Percentiles rank a stretch among this genome's conserved stretches.
Conservation (phyloP, 345 rosid species). For the Eucalyptus tenuipes region DNA sequence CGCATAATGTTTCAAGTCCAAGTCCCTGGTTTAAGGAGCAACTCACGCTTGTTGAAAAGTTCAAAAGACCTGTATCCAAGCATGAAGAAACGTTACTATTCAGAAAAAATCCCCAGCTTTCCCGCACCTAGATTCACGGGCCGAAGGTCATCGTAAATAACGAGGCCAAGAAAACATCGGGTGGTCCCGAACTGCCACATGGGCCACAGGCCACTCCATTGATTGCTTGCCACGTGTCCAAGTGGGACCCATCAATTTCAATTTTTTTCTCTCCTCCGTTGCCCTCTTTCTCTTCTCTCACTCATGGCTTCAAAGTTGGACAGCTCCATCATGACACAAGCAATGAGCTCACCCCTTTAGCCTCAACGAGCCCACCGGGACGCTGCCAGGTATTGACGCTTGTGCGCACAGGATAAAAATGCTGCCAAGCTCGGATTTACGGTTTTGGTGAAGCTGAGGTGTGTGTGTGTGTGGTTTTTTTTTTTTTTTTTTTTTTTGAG, state of each 20-base stretch:
- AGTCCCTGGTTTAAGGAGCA: neutral
- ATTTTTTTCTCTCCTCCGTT: neutral
- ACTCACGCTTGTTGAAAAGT: neutral
- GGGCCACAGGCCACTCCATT: neutral
- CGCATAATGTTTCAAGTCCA: neutral
- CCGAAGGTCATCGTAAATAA: neutral
- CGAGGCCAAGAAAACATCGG: neutral
- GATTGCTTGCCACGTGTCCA: neutral
- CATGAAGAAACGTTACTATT: neutral
- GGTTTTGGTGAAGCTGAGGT: neutral
- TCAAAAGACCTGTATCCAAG: neutral
- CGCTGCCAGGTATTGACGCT: neutral
- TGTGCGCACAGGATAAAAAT: neutral
- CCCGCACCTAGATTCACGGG: neutral
- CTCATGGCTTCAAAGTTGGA: neutral
- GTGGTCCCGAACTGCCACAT: neutral
- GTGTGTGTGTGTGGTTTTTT: no score
- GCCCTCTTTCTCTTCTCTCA: neutral
- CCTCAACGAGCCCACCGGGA: neutral
- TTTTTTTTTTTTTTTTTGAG: no score
- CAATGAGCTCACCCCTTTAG: neutral
- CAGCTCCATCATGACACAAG: neutral
- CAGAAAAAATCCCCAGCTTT: neutral
- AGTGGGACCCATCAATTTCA: neutral
- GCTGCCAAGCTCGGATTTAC: neutral